These are phyloP conservation scores for Claviceps africana DNA, from an alignment of 2,329 filamentous ascomycete genomes.

Conservation along the genomic window DNA sequence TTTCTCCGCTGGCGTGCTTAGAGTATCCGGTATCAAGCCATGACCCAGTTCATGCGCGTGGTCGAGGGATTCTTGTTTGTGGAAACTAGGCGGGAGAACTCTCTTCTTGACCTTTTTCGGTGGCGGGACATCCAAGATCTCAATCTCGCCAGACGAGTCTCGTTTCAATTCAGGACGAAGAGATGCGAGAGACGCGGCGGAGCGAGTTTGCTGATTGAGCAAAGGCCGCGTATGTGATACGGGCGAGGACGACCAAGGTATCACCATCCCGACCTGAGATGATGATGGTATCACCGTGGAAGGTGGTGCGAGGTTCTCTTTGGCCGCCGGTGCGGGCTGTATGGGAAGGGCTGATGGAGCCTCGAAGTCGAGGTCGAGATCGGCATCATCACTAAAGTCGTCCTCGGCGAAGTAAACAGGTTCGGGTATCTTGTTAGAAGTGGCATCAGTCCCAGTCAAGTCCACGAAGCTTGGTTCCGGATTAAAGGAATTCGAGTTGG, in stretches of 20 bases:
- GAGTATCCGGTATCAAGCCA: slow-evolving; percentile 2
- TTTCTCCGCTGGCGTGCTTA: slow-evolving; percentile 21
- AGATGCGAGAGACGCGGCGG: slow-evolving; percentile 9
- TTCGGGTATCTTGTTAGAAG: slow-evolving; percentile 12
- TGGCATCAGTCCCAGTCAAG: slow-evolving; percentile 17
- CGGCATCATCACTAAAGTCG: slow-evolving; percentile 75
- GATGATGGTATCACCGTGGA: slow-evolving; percentile 16
- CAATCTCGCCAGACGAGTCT: slow-evolving; percentile 20
- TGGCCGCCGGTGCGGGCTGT: slow-evolving; percentile 13
- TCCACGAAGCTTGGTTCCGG: slow-evolving; percentile 18
- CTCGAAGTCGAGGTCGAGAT: slow-evolving; percentile 57
- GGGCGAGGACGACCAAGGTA: slow-evolving; percentile 64
- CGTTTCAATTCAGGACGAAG: slow-evolving; percentile 28
- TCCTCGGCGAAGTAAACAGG: slow-evolving; percentile 56
- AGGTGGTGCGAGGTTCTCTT: slow-evolving; percentile 15
- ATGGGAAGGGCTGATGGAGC: slow-evolving; percentile 39
- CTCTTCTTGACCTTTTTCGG: slow-evolving; percentile 43
- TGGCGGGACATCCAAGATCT: slow-evolving; percentile 11
- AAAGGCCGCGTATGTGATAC: slow-evolving; percentile 32
- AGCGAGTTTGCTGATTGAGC: slow-evolving; percentile 7
- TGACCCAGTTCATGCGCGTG: slow-evolving; percentile 16
- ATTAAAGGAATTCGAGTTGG: slow-evolving; percentile 33
- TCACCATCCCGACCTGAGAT: slow-evolving; percentile 13
- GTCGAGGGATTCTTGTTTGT: slow-evolving; percentile 17
- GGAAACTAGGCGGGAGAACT: slow-evolving; percentile 41